These are phyloP conservation scores for Nematocida parisii DNA, from an alignment of 371 early-diverging fungal genomes.

Conservation along the genomic window DNA sequence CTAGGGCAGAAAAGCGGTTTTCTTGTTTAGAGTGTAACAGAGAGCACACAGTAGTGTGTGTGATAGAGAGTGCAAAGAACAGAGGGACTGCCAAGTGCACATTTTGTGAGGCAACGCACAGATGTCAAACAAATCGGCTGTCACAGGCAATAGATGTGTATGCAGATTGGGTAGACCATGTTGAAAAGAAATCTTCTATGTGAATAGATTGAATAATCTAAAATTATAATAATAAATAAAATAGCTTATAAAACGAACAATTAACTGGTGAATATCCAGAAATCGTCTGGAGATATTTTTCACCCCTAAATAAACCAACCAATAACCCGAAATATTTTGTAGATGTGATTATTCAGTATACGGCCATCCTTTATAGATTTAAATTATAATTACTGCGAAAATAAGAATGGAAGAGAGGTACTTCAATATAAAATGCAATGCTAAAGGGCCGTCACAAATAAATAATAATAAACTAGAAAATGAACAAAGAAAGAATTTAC, in stretches of 20 bases:
- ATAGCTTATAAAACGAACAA: neutral
- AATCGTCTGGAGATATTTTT: too few species aligned
- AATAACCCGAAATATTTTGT: too few species aligned
- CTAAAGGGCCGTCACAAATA: too few species aligned
- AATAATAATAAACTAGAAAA: too few species aligned
- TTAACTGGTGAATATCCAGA: neutral
- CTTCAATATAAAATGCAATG: too few species aligned
- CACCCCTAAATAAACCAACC: too few species aligned
- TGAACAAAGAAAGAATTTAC: too few species aligned
- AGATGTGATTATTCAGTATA: too few species aligned
- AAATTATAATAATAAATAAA: neutral
- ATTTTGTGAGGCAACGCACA: neutral
- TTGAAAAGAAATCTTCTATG: neutral
- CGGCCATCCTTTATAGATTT: too few species aligned
- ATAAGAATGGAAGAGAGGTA: too few species aligned
- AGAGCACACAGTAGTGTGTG: conserved; percentile 38
- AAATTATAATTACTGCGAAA: too few species aligned
- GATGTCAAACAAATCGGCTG: conserved; percentile 29
- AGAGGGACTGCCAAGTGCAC: conserved; percentile 36
- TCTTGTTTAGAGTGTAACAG: conserved; percentile 55
- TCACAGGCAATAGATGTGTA: conserved; percentile 57
- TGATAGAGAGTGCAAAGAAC: conserved; percentile 31
- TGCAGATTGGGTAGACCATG: conserved; percentile 49
- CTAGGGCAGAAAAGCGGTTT: conserved; percentile 36
- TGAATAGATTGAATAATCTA: neutral